A percentile compares a stretch with the other conserved stretches of the same genome.
These are phyloP conservation scores for Geranium rotundifolium DNA, from an alignment of 345 rosid species.

Conservation along the genomic window DNA sequence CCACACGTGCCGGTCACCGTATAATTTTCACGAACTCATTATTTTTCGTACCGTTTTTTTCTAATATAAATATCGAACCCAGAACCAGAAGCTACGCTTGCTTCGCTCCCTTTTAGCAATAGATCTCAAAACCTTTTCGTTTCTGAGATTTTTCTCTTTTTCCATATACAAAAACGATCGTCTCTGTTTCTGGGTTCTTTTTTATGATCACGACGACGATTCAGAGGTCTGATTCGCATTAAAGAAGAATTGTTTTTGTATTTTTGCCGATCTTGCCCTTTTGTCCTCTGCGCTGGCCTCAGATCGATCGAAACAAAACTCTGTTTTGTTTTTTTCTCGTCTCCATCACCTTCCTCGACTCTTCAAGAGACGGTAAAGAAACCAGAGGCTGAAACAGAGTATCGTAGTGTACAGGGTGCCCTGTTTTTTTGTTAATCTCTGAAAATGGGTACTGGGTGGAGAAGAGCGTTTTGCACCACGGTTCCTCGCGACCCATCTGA, in stretches of 20 bases:
- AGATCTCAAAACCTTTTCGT: not conserved
- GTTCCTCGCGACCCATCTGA: constrained; percentile 47
- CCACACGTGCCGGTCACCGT: not conserved
- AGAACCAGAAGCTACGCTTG: not conserved
- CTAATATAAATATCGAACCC: not conserved
- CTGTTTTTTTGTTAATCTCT: too few species aligned
- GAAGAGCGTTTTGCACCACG: constrained; percentile 89
- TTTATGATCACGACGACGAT: not conserved
- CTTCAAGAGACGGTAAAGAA: too few species aligned
- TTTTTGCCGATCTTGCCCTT: not conserved
- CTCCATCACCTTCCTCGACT: not conserved
- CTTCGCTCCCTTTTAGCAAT: not conserved
- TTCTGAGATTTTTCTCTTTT: not conserved
- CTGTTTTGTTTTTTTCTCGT: not conserved
- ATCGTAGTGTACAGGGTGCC: too few species aligned
- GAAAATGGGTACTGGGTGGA: constrained; percentile 88
- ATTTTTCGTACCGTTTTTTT: too few species aligned
- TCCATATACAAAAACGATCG: not conserved
- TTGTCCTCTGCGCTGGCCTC: not conserved
- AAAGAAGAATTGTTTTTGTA: too few species aligned
- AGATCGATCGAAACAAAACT: not conserved
- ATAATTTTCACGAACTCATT: not conserved
- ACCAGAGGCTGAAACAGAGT: too few species aligned
- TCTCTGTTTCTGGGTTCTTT: too few species aligned
- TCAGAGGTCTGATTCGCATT: too few species aligned